Evolutionary conservation across 257 asterid genomes (phyloP).

Genomic region (Ilex aquifolium): DNA sequence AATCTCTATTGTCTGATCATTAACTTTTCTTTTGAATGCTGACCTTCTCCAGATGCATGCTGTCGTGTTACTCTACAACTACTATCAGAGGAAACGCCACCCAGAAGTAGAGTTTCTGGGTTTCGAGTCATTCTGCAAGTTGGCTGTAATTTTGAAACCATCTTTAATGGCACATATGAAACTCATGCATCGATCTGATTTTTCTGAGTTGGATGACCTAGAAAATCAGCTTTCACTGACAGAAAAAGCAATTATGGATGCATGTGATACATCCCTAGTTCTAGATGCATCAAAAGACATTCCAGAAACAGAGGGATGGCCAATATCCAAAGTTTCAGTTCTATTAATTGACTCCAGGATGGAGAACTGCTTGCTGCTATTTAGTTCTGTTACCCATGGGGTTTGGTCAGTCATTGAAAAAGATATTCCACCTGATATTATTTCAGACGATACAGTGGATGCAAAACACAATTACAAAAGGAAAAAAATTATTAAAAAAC

Average conservation of each 20-base stretch:
- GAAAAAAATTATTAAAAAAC: too few species aligned
- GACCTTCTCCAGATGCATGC: constrained; percentile 21
- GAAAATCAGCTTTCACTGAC: constrained; percentile 25
- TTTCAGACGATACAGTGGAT: constrained; percentile 4
- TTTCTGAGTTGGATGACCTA: constrained; percentile 14
- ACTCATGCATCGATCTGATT: constrained; percentile 18
- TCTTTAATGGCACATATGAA: constrained; percentile 19
- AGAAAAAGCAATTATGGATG: constrained; percentile 24
- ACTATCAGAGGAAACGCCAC: constrained; percentile 19
- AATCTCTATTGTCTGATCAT: too few species aligned
- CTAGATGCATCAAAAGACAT: constrained; percentile 19
- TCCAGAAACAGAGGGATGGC: constrained; percentile 15
- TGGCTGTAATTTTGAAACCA: constrained; percentile 23
- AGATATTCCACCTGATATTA: constrained; percentile 5
- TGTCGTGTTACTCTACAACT: constrained; percentile 28
- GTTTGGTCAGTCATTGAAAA: constrained; percentile 26
- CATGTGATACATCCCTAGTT: constrained; percentile 18
- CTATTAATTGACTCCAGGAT: constrained; percentile 16
- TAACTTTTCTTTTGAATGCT: background rate
- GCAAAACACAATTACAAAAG: background rate
- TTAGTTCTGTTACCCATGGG: constrained; percentile 13
- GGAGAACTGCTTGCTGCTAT: constrained; percentile 20
- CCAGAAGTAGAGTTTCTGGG: constrained; percentile 10
- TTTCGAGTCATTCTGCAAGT: constrained; percentile 23
- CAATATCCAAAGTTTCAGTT: constrained; percentile 20